Evolutionary conservation across 805 yeast genomes (phyloP).

Genomic region (Wickerhamiella dianesei): DNA sequence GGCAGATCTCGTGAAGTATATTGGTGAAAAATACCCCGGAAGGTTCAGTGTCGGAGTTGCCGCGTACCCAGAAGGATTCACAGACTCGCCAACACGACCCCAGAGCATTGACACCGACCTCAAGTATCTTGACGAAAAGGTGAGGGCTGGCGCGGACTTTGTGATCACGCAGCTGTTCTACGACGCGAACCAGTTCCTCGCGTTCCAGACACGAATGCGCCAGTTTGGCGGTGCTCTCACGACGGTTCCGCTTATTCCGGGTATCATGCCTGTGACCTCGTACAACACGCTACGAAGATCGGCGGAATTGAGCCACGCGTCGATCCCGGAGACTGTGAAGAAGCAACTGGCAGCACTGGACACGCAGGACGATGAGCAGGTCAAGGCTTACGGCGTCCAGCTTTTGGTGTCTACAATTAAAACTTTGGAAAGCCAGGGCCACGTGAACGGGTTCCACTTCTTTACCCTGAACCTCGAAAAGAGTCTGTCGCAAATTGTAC

Average conservation of each 20-base stretch:
- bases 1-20: constrained; percentile 73
- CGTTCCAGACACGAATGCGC: constrained; percentile 64
- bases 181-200: constrained; percentile 64
- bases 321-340: constrained; percentile 60
- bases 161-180: constrained; percentile 84
- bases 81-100: constrained; percentile 61
- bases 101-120: constrained; percentile 61
- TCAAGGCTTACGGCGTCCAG: constrained; percentile 73
- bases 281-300: constrained; percentile 84
- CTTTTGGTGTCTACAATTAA: constrained; percentile 70
- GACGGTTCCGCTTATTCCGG: constrained; percentile 81
- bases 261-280: constrained; percentile 94
- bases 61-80: constrained; percentile 96
- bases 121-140: constrained; percentile 68
- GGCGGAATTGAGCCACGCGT: constrained; percentile 82
- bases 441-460: constrained; percentile 77
- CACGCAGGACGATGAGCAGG: constrained; percentile 84
- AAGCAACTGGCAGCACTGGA: constrained; percentile 47
- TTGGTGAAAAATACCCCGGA: constrained; percentile 52
- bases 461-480: constrained; percentile 87
- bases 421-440: constrained; percentile 42
- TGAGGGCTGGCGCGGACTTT: constrained; percentile 90
- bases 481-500: constrained; percentile 74
- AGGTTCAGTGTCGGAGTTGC: constrained; percentile 93
- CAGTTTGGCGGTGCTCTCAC: constrained; percentile 46